Conservation (phyloP, 2,329 filamentous ascomycete species). For the Trichoderma cornu-damae region DNA sequence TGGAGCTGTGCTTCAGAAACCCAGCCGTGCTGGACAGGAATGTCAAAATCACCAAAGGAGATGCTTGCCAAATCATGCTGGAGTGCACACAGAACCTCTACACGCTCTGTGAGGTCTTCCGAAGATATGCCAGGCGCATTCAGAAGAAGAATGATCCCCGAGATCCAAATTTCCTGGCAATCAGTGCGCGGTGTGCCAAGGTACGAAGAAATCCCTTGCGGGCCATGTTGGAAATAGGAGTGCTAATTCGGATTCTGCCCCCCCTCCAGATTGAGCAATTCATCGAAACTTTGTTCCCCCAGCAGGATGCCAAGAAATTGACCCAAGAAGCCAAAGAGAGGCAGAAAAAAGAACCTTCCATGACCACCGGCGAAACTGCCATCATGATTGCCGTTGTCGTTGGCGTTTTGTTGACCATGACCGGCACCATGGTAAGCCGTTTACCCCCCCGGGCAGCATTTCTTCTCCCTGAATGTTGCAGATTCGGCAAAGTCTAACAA, state of each 20-base stretch:
- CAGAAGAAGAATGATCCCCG: slow-evolving; percentile 89
- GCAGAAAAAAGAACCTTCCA: slow-evolving; percentile 39
- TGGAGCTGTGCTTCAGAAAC: slow-evolving; percentile 91
- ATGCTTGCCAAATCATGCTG: slow-evolving; percentile 86
- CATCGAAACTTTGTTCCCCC: slow-evolving; percentile 88
- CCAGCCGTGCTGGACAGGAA: slow-evolving; percentile 78
- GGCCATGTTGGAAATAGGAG: slow-evolving; percentile 19
- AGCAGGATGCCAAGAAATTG: slow-evolving; percentile 64
- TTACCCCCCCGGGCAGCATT: too few species aligned
- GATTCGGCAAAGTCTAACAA: slow-evolving; percentile 2
- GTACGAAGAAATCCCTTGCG: slow-evolving; percentile 39
- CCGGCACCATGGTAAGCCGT: slow-evolving; percentile 68
- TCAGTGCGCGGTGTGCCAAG: slow-evolving; percentile 85
- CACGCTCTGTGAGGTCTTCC: slow-evolving; percentile 77
- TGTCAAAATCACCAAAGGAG: slow-evolving; percentile 94
- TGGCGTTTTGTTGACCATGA: slow-evolving; percentile 64
- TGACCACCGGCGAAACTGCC: slow-evolving; percentile 55
- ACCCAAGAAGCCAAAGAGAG: slow-evolving; percentile 36
- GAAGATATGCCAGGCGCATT: slow-evolving; percentile 71
- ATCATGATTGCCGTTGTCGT: slow-evolving; percentile 65
- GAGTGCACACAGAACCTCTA: slow-evolving; percentile 87
- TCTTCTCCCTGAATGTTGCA: neutral
- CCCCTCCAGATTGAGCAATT: slow-evolving; percentile 81
- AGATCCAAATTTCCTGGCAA: slow-evolving; percentile 87
- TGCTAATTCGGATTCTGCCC: neutral